A percentile compares a stretch with the other conserved stretches of the same genome.
phyloP scores from a whole-genome alignment of 2,329 filamentous ascomycete species.

The Cytospora leucostoma region DNA sequence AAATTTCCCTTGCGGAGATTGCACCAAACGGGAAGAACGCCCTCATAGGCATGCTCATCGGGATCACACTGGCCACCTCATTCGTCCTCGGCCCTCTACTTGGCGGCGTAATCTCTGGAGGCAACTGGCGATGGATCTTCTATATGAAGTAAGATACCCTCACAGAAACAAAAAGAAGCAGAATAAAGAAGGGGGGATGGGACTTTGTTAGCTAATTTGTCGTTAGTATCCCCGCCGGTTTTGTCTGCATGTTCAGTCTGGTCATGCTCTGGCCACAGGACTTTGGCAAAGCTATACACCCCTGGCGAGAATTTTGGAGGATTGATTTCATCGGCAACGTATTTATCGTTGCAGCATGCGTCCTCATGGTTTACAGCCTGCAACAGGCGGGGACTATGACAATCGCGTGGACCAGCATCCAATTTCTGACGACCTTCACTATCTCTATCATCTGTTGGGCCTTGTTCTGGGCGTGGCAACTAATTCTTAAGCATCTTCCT shows the following conservation, averaged over 20 bases:
- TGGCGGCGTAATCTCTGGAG: constrained; percentile 57
- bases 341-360: constrained; percentile 53
- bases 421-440: constrained; percentile 52
- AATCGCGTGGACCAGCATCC: constrained; percentile 52
- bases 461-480: constrained; percentile 54
- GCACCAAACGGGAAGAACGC: constrained; percentile 55
- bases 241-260: constrained; percentile 42
- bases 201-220: constrained; percentile 1
- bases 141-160: constrained; percentile 56
- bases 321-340: constrained; percentile 56
- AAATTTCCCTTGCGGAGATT: constrained; percentile 59
- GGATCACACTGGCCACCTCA: constrained; percentile 56
- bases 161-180: no score
- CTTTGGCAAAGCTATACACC: constrained; percentile 40
- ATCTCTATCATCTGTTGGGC: constrained; percentile 51
- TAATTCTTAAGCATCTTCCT: constrained; percentile 43
- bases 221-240: constrained; percentile 27
- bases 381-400: constrained; percentile 58
- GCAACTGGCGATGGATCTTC: constrained; percentile 62
- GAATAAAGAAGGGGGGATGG: background rate
- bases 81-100: constrained; percentile 61
- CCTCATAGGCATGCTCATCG: constrained; percentile 56
- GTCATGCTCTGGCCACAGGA: constrained; percentile 48
- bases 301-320: constrained; percentile 45
- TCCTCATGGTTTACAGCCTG: constrained; percentile 57